A percentile compares a stretch with the other conserved stretches of the same genome.
phyloP scores from a whole-genome alignment of 495 filamentous ascomycete genomes.

The Neurospora sp. region DNA sequence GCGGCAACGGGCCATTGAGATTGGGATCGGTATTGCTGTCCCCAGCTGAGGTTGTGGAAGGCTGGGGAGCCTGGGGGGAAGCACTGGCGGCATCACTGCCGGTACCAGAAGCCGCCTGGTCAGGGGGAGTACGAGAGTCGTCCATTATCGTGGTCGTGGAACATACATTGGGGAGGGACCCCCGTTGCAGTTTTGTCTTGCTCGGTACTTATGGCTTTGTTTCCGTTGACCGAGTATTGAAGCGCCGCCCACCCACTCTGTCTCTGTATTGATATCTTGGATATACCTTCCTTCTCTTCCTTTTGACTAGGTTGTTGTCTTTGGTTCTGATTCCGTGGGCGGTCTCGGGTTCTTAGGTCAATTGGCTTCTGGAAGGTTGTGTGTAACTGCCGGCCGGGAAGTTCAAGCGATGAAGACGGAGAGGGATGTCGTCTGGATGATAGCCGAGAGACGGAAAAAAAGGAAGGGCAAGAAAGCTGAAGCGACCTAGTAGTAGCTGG shows the following conservation, averaged over 20 bases:
- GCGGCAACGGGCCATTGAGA: slow-evolving; percentile 14
- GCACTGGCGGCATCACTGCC: slow-evolving; percentile 11
- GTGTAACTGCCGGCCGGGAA: background rate
- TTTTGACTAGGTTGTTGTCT: background rate
- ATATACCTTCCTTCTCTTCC: background rate
- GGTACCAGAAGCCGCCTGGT: slow-evolving; percentile 20
- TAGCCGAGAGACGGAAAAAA: background rate
- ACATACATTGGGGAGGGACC: slow-evolving; percentile 16
- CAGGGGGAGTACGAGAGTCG: slow-evolving; percentile 23
- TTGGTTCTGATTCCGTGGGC: background rate
- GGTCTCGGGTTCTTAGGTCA: background rate
- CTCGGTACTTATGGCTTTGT: background rate
- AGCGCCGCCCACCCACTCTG: background rate
- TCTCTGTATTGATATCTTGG: background rate
- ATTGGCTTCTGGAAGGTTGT: background rate
- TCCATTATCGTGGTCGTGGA: slow-evolving; percentile 29
- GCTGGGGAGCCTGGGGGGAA: slow-evolving; percentile 11
- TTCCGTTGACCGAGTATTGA: background rate
- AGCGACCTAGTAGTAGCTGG: background rate
- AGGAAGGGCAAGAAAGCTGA: background rate
- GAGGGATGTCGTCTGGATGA: background rate
- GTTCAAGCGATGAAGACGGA: background rate
- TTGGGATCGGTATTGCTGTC: slow-evolving; percentile 12
- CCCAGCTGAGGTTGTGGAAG: slow-evolving; percentile 10
- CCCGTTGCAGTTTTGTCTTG: background rate